A percentile compares a stretch with the other conserved stretches of the same genome.
Evolutionary conservation across 805 yeast species (phyloP).

Genomic region (Spathaspora sp.): DNA sequence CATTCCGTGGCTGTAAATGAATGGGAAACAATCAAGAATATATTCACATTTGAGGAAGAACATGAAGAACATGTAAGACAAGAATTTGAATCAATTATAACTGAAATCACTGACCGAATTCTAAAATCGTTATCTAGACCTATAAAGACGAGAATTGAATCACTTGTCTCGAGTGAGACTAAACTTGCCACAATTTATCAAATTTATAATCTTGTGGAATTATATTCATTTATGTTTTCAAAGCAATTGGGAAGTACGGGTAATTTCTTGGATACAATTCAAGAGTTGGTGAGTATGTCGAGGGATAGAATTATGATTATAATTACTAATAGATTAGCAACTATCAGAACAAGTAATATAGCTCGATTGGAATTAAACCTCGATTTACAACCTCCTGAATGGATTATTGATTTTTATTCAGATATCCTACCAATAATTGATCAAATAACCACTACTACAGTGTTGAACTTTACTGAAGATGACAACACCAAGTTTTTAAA

Average conservation of each 20-base stretch:
- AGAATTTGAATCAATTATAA: slow-evolving; percentile 27
- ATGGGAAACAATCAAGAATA: slow-evolving; percentile 63
- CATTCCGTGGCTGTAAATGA: slow-evolving; percentile 88
- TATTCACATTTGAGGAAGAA: slow-evolving; percentile 38
- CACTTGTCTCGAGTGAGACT: slow-evolving; percentile 61
- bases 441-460: slow-evolving; percentile 26
- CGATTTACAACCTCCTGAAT: slow-evolving; percentile 79
- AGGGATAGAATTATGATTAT: slow-evolving; percentile 24
- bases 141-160: slow-evolving; percentile 61
- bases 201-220: slow-evolving; percentile 57
- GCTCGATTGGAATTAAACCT: slow-evolving; percentile 41
- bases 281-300: slow-evolving; percentile 20
- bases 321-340: slow-evolving; percentile 26
- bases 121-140: slow-evolving; percentile 57
- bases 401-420: slow-evolving; percentile 65
- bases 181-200: slow-evolving; percentile 53
- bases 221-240: slow-evolving; percentile 68
- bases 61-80: slow-evolving; percentile 17
- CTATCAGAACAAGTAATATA: slow-evolving; percentile 31
- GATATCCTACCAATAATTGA: slow-evolving; percentile 60
- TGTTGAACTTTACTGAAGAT: slow-evolving; percentile 38
- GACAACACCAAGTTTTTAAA: slow-evolving; percentile 34
- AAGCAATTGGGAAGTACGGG: slow-evolving; percentile 31
- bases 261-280: slow-evolving; percentile 20
- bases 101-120: slow-evolving; percentile 44